Base-by-base conservation (phyloP, 2,329 filamentous ascomycete genomes). In the Pseudogymnoascus sp. region DNA sequence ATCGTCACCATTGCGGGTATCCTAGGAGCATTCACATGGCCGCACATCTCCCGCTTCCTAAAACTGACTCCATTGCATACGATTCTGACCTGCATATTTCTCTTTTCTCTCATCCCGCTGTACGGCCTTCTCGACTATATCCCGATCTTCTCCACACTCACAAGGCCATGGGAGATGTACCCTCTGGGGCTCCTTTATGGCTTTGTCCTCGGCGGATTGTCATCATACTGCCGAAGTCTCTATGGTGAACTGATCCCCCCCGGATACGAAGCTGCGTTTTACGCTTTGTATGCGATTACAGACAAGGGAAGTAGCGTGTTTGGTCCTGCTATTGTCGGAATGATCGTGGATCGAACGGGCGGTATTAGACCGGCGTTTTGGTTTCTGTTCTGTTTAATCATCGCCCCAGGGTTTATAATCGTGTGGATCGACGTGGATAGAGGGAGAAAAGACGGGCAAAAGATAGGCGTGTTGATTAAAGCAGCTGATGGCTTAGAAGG, bases 141-240 rank as follows among this genome's bases (percentile, higher is more conserved):
- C 14, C 91, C 93, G 0, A 85, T 90, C 6, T 82, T 99, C 56
- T 83, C 86, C 69, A 95, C 95, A 1, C 81, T 99, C n/a, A 92
- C 96, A 74, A 87, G 95, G 72, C 88, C 90, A 2, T 96, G 92
- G 90, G 95, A 99, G 70, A 97, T 99, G 91, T 97, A 95, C 70
- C 90, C 91, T 0, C 77, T 99, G 0, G 93, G 91, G 0, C 89
- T 90, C 2, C 85, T 97, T 11, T 97, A 97, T 74, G 95, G 95
- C 0, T 85, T 99, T 60, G 93, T 97, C 1, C 85, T 97, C 31
- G 95, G 95, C n/a, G 95, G 95, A 0, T 78, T 99, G 42, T 91
- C 90, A 64, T 89, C 89, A 24, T 97, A 97, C 75, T 97, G 95
- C 73, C 88, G 95, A 44, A 93, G 90, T 65, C 81, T 99, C 4